These are phyloP conservation scores for Exserohilum turcica DNA, from an alignment of 2,329 filamentous ascomycete genomes.

Conservation along the genomic window DNA sequence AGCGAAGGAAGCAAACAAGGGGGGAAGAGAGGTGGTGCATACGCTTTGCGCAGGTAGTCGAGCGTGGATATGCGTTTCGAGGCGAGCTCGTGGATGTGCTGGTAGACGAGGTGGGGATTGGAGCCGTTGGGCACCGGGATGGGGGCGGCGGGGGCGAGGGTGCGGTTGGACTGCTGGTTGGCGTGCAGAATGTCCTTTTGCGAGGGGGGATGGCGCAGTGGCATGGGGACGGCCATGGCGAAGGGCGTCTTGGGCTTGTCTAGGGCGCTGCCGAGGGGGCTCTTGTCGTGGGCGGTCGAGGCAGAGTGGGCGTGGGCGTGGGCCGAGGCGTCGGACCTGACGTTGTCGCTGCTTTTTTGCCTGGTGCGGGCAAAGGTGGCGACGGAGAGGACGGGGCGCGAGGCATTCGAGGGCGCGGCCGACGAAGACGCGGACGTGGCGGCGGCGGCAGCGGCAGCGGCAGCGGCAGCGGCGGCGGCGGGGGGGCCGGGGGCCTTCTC, in stretches of 20 bases:
- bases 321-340: constrained; percentile 23
- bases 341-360: constrained; percentile 45
- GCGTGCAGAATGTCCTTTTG: constrained; percentile 37
- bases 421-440: too few species aligned
- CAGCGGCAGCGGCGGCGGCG: constrained; percentile 8
- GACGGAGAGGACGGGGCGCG: constrained; percentile 47
- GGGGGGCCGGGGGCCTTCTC: constrained; percentile 35
- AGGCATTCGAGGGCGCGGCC: constrained; percentile 19
- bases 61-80: constrained; percentile 93
- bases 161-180: constrained; percentile 26
- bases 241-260: constrained; percentile 45
- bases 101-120: constrained; percentile 63
- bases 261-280: constrained; percentile 38
- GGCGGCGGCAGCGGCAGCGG: too few species aligned
- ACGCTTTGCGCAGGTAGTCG: constrained; percentile 92
- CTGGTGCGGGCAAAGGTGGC: constrained; percentile 45
- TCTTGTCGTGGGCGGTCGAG: constrained; percentile 36
- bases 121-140: constrained; percentile 43
- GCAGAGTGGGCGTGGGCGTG: constrained; percentile 9
- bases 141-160: constrained; percentile 36
- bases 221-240: constrained; percentile 35
- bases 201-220: constrained; percentile 31
- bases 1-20: constrained; percentile 3
- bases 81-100: constrained; percentile 80
- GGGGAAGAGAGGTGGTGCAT: constrained; percentile 42